Base-by-base conservation (phyloP, 2,329 filamentous ascomycete genomes). In the Fusarium sp. region DNA sequence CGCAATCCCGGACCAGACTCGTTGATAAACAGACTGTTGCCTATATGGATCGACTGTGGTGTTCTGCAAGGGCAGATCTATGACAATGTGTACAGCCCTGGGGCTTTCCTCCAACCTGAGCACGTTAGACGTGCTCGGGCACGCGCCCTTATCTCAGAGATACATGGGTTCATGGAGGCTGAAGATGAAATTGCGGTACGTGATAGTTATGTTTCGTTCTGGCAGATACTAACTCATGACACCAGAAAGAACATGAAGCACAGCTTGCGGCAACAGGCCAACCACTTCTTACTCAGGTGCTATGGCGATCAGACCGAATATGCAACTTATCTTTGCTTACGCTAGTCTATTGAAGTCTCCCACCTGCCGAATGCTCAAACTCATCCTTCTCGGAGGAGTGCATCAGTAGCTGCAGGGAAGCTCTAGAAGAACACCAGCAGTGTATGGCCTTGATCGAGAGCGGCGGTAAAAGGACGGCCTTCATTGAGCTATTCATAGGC, bases 81-180 rank as follows among this genome's bases (percentile, higher is more conserved):
- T 38, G 75, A 80, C 34, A 67, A 80, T 0, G 73, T 80, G 3
- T 80, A 80, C 57, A 79, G 80, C 11, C 73, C 74, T 1, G 70
- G 73, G 5, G 73, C 79, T 5, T 68, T 79, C 31, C 40, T 73
- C 1, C 71, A 76, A 37, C 70, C 77, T 0, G 66, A 70, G n/a
- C 27, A 47, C 11, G 64, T 77, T 16, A 65, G 80, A 1, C 50
- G 62, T 7, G 62, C 69, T 6, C 66, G 69, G 0, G 78, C 77
- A 5, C 69, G 40, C 11, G 35, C 59, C 6, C 47, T 79, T 18
- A 71, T 72, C 1, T 61, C 62, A 2, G 75, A 77, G 4, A 35
- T 35, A 3, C 20, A 35, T 2, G 9, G 8, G 20, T 6, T 57
- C 20, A 57, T 57, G 31, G 29, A 37, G 31, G 54, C 54, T 35